These are phyloP conservation scores for Amphirosellinia nigrospora DNA, from an alignment of 495 filamentous ascomycete genomes.

Conservation along the genomic window DNA sequence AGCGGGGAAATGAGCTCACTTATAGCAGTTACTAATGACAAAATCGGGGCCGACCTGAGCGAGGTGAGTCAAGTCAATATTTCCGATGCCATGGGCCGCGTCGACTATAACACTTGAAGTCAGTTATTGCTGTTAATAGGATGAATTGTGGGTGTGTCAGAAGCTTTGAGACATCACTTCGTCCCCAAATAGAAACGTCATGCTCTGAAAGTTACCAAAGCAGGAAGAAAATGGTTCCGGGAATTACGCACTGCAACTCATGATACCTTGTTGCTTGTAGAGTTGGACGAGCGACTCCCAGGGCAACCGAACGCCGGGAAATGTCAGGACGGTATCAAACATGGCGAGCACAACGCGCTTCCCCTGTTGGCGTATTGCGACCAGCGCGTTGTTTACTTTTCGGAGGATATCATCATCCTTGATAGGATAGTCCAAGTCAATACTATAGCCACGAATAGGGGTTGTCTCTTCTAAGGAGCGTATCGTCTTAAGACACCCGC, in stretches of 20 bases:
- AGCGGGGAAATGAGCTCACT: conserved; percentile 73
- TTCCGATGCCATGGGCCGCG: conserved; percentile 77
- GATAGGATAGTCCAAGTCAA: conserved; percentile 60
- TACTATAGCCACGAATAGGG: conserved; percentile 46
- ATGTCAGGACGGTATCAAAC: conserved; percentile 75
- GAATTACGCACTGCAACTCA: too few relatives aligned
- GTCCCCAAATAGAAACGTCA: too few relatives aligned
- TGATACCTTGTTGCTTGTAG: conserved; percentile 65
- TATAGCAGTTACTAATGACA: conserved; percentile 79
- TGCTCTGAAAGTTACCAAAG: too few relatives aligned
- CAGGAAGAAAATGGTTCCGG: too few relatives aligned
- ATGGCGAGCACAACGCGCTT: conserved; percentile 62
- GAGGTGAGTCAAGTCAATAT: conserved; percentile 68
- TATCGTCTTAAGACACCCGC: conserved; percentile 73
- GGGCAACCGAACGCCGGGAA: conserved; percentile 76
- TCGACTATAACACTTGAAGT: too few relatives aligned
- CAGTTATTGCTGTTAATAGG: too few relatives aligned
- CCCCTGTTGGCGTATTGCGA: conserved; percentile 48
- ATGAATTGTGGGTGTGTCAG: too few relatives aligned
- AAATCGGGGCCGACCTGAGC: conserved; percentile 69
- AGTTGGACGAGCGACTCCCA: conserved; percentile 68
- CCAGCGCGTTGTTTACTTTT: conserved; percentile 55
- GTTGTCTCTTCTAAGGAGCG: conserved; percentile 67
- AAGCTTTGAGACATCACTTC: too few relatives aligned
- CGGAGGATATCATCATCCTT: conserved; percentile 62